Base-by-base conservation (phyloP, 2,329 filamentous ascomycete species). In the Fusarium sp. region DNA sequence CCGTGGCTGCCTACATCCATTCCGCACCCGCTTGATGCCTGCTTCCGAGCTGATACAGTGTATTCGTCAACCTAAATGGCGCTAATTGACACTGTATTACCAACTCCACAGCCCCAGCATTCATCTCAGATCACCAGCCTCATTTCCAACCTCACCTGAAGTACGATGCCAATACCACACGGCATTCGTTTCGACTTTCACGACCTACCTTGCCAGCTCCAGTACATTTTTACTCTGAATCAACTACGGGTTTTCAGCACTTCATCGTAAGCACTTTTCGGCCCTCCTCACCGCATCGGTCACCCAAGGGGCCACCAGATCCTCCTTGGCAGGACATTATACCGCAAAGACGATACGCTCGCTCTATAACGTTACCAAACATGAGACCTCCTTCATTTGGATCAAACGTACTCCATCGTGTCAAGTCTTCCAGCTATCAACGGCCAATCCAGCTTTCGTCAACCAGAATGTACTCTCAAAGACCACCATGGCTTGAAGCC, bases 401-500 rank as follows among this genome's bases (percentile, higher is more conserved):
- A 20, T 16, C 52, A 18, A 64, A 41, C 10, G 20, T 30, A 16
- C 23, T 30, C 14, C 43, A 27, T 37, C 45, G 25, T n/a, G 34
- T 59, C 20, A 63, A 27, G 23, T 2, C 27, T 54, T 7, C 34
- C 37, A 18, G 27, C 11, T 18, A 20, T 58, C 67, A 45, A 39
- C 18, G 25, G 39, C 50, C 23, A n/a, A 25, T 30, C 30, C 48
- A 25, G 57, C 37, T 56, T 18, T 14, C 64, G 35, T 56, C 64
- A 25, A 62, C n/a, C 32, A 79, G 75, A 43, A 76, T 77, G 77
- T 76, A 77, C 35, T 77, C 78, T 20, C 74, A 76, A 56, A 75
- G 70, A 13, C 82, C 81, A 2, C 64, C 75, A n/a, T 85, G 84
- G 83, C 80, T 85, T 13, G 69, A 75, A 32, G 59, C 76, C 11